Base-by-base conservation (phyloP, 371 early-diverging fungal genomes). In the Entomophthora muscae region DNA sequence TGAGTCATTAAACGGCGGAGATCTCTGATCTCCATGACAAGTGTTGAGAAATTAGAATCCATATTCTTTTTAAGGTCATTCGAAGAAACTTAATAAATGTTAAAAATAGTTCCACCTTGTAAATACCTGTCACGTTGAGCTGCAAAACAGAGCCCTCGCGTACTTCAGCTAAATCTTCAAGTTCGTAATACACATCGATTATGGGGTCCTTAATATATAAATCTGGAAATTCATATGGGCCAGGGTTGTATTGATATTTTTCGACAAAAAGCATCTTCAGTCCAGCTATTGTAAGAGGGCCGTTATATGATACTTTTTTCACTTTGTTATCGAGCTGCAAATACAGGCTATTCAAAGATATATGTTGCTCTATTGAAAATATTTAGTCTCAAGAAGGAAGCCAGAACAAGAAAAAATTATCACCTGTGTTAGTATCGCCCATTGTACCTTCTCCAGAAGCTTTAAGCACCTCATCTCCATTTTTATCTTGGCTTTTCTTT, bases 131-230 rank as follows among this genome's bases (percentile, higher is more conserved):
- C n/a, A 84, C 74, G 66, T 82, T 78, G 10, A 88, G 71, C 7
- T 82, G 78, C 26, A 84, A 67, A 24, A 86, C 78, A 2, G 84
- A 74, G 7, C 78, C 79, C 30, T 82, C 66, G 28, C 67, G 70
- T 21, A 88, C 83, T 63, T 88, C 85, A 2, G 63, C 51, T 26
- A 84, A 64, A 63, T 86, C 78, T 56, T 82, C 83, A 13, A 88
- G 75, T 63, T 86, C 85, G 64, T 88, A 86, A 10, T 78, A 77
- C 21, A 85, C 75, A 32, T 74, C 73, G 2, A 76, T 64, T 2
- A 73, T 63, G 0, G 82, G 74, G 63, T 86, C 86, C 30, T 76
- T 76, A 31, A 88, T 81, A 64, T 88, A 86, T 28, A 86, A 80
- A 52, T 23, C 42, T 1, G 62, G 62, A 33, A 61, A 61, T 10